A percentile compares a stretch with the other conserved stretches of the same genome.
phyloP scores from a whole-genome alignment of 768 basidiomycete species.

The Gymnopilus dilepis region DNA sequence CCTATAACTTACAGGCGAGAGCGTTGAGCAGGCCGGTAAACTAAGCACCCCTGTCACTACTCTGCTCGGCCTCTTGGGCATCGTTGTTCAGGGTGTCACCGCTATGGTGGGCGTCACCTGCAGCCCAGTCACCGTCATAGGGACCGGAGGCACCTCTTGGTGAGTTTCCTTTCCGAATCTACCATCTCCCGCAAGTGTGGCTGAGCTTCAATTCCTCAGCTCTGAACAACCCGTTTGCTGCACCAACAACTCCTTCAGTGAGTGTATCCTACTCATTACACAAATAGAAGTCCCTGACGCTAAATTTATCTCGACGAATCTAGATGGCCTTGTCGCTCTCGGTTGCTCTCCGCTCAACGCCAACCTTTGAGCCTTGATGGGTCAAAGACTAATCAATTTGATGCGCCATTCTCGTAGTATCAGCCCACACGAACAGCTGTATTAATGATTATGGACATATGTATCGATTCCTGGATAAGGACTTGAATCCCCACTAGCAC shows the following conservation, averaged over 20 bases:
- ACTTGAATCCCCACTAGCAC: no score
- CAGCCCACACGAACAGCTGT: no score
- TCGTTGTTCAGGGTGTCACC: conserved; percentile 14
- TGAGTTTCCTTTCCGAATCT: background rate
- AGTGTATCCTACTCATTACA: background rate
- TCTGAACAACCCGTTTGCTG: conserved; percentile 33
- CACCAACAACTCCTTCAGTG: conserved; percentile 31
- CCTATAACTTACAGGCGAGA: conserved; percentile 19
- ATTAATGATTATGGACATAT: no score
- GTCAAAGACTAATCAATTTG: no score
- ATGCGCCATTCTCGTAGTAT: no score
- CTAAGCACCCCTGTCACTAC: background rate
- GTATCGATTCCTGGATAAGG: no score
- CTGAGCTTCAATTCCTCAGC: conserved; percentile 9
- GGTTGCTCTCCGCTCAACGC: conserved; percentile 37
- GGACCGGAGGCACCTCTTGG: conserved; percentile 20
- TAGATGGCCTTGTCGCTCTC: conserved; percentile 31
- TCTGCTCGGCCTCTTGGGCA: conserved; percentile 29
- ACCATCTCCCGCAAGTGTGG: background rate
- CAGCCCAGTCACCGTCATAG: conserved; percentile 26
- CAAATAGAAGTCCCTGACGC: background rate
- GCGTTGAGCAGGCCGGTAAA: conserved; percentile 14
- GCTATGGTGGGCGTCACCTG: conserved; percentile 25
- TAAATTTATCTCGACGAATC: background rate
- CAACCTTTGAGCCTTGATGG: conserved; percentile 29